Conservation (phyloP, 2,329 filamentous ascomycete genomes). For the Ceratocystis papillata region DNA sequence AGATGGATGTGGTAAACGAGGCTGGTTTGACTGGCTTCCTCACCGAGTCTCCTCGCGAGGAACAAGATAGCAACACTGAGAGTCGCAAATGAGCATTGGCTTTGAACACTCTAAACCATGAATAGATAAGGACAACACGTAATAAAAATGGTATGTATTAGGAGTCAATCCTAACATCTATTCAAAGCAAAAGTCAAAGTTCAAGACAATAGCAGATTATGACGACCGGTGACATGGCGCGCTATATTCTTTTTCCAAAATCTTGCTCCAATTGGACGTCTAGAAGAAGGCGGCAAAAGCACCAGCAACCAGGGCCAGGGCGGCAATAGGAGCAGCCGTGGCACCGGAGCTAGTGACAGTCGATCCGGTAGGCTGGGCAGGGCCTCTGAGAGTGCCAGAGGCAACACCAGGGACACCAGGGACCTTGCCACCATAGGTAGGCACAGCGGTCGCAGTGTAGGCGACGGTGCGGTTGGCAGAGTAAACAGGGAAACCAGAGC, state of each 20-base stretch:
- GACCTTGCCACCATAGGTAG: not conserved
- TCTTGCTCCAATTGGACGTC: not conserved
- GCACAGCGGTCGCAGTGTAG: constrained; percentile 14
- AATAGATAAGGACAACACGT: constrained; percentile 8
- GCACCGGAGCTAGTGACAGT: constrained; percentile 18
- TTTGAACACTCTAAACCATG: not conserved
- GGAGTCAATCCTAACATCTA: not conserved
- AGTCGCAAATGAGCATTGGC: no score
- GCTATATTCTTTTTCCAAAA: not conserved
- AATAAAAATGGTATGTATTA: not conserved
- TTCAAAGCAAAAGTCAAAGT: not conserved
- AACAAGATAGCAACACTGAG: not conserved
- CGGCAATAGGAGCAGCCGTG: constrained; percentile 20
- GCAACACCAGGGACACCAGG: not conserved
- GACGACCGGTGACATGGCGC: not conserved
- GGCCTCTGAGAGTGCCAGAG: constrained; percentile 5
- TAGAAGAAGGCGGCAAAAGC: constrained; percentile 25
- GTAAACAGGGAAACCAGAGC: constrained; percentile 10
- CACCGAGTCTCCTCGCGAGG: not conserved
- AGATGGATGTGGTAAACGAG: not conserved
- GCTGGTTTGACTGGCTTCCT: not conserved
- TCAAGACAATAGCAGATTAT: not conserved
- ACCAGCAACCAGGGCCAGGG: constrained; percentile 23
- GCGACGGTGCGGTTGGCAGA: constrained; percentile 20
- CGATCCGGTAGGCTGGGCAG: constrained; percentile 14